These are phyloP conservation scores for Evernia prunastri DNA, from an alignment of 495 filamentous ascomycete species.

Conservation along the genomic window DNA sequence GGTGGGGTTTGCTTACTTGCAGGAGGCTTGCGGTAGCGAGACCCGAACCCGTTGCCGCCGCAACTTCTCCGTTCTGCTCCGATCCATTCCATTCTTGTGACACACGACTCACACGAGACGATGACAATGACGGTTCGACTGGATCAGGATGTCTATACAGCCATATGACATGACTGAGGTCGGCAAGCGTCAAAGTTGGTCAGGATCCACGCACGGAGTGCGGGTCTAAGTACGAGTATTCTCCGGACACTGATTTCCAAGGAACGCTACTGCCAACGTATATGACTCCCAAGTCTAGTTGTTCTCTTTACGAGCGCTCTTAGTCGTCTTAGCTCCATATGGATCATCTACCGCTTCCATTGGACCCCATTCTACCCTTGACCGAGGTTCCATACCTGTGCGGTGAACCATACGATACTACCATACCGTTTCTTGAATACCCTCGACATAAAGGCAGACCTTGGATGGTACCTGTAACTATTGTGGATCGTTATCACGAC, in stretches of 20 bases:
- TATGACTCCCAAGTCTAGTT: no score
- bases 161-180: no score
- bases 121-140: no score
- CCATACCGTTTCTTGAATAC: constrained; percentile 15
- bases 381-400: constrained; percentile 11
- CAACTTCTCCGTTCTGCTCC: background rate
- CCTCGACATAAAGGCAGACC: constrained; percentile 4
- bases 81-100: no score
- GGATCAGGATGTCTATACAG: no score
- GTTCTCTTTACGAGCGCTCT: background rate
- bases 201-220: no score
- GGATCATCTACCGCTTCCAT: constrained; percentile 14
- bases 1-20: background rate
- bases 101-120: no score
- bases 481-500: background rate
- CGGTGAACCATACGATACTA: constrained; percentile 6
- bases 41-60: background rate
- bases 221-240: no score
- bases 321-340: background rate
- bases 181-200: no score
- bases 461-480: background rate
- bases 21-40: background rate
- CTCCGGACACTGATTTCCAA: no score
- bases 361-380: constrained; percentile 6
- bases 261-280: no score